phyloP scores from a whole-genome alignment of 1,284 basidiomycete species.

The Irpex rosettiformis region DNA sequence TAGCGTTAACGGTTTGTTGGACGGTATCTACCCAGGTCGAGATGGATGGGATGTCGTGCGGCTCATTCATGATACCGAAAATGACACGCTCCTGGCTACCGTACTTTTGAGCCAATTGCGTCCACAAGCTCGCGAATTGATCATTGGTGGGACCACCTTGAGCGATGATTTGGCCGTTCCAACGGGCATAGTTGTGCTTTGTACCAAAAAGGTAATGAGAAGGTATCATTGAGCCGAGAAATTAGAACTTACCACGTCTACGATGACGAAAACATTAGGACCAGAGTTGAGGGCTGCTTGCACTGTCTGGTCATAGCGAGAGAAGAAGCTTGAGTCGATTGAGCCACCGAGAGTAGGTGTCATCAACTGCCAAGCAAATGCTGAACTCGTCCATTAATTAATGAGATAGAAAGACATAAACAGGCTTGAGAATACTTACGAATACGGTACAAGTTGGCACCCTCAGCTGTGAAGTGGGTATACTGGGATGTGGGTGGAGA shows the following conservation, averaged over 20 bases:
- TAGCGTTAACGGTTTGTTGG: slow-evolving; percentile 46
- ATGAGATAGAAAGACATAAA: background rate
- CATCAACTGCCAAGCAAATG: slow-evolving; percentile 49
- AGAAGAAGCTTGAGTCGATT: slow-evolving; percentile 44
- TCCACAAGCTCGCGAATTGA: slow-evolving; percentile 51
- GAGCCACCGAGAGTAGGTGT: slow-evolving; percentile 44
- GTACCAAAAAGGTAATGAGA: background rate
- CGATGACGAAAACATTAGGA: slow-evolving; percentile 42
- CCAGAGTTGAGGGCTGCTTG: slow-evolving; percentile 44
- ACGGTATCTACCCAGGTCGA: slow-evolving; percentile 43
- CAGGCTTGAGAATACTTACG: slow-evolving; percentile 28
- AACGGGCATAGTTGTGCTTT: slow-evolving; percentile 52
- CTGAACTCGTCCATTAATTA: slow-evolving; percentile 12
- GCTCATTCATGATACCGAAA: slow-evolving; percentile 51
- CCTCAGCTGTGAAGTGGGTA: slow-evolving; percentile 43
- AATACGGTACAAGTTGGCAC: slow-evolving; percentile 46
- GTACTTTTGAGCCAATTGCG: slow-evolving; percentile 50
- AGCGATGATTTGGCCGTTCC: slow-evolving; percentile 46
- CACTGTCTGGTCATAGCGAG: slow-evolving; percentile 44
- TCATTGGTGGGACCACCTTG: slow-evolving; percentile 53
- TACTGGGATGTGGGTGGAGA: slow-evolving; percentile 38
- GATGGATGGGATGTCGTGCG: slow-evolving; percentile 42
- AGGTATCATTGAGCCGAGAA: background rate
- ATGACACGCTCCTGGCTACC: slow-evolving; percentile 45
- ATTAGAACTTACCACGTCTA: slow-evolving; percentile 38